These are phyloP conservation scores for Aspergillus egyptiacus DNA, from an alignment of 495 filamentous ascomycete genomes.

Conservation along the genomic window DNA sequence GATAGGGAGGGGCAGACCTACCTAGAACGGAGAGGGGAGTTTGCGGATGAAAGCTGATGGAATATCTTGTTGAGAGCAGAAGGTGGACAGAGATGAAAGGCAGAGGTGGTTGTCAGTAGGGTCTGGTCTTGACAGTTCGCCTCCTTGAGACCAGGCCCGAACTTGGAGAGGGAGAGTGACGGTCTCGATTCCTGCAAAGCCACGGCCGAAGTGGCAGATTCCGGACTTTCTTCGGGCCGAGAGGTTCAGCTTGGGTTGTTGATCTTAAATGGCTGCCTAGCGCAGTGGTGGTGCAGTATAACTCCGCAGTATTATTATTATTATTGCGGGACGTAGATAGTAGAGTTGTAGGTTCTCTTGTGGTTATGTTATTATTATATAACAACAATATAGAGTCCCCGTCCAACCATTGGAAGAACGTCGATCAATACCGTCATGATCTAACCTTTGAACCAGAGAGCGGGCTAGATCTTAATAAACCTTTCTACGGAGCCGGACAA, in stretches of 20 bases:
- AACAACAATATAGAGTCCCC: not conserved
- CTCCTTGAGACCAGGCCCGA: constrained; percentile 10
- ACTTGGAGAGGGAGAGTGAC: constrained; percentile 6
- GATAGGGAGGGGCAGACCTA: constrained; percentile 7
- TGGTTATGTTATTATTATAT: no score
- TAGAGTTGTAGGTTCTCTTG: no score
- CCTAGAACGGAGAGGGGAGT: not conserved
- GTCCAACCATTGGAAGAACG: not conserved
- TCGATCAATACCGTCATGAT: constrained; percentile 5
- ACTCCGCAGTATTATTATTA: no score
- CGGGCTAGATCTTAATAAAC: not conserved
- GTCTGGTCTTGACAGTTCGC: constrained; percentile 6
- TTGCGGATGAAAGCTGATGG: not conserved
- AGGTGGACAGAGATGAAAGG: constrained; percentile 5
- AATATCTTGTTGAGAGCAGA: not conserved
- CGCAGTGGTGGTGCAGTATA: not conserved
- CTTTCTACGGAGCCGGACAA: not conserved
- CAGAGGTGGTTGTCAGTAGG: constrained; percentile 1
- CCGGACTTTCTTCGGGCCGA: constrained; percentile 20
- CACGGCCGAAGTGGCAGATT: not conserved
- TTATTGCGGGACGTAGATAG: no score
- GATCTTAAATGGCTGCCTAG: not conserved
- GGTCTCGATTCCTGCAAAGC: constrained; percentile 25
- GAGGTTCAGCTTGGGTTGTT: not conserved
- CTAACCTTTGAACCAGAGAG: not conserved